These are phyloP conservation scores for Aquilaria sinensis DNA, from an alignment of 345 rosid species.

Conservation along the genomic window DNA sequence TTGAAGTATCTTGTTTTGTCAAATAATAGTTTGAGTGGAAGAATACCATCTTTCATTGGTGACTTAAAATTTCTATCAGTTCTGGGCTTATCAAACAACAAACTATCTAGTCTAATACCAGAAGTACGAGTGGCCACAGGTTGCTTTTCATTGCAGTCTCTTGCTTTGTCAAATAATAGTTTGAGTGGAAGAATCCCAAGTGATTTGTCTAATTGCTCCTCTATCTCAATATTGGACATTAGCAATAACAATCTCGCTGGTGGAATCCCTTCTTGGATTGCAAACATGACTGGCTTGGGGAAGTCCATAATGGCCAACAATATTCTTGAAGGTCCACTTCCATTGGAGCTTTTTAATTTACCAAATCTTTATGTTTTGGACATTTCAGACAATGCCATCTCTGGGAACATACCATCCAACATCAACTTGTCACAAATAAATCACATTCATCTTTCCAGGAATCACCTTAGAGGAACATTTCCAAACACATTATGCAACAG, in stretches of 20 bases:
- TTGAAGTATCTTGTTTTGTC: no score
- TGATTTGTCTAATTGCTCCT: neutral
- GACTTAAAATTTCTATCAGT: no score
- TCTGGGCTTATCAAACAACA: no score
- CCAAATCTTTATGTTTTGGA: neutral
- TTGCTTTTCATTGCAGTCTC: neutral
- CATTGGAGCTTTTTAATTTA: neutral
- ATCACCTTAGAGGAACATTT: neutral
- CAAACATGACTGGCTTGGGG: neutral
- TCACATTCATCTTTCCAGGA: neutral
- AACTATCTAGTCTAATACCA: no score
- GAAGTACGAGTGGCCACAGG: conserved; percentile 7
- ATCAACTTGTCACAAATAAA: neutral
- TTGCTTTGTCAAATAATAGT: conserved; percentile 18
- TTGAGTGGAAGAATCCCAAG: neutral
- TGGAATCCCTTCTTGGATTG: conserved; percentile 15
- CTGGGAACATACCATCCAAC: neutral
- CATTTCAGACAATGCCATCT: conserved; percentile 10
- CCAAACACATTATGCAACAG: neutral
- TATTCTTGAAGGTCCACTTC: conserved; percentile 12
- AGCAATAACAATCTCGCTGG: conserved; percentile 15
- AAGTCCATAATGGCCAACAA: neutral
- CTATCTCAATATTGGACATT: conserved; percentile 5
- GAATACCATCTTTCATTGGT: no score
- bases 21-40: no score